Percentiles rank a stretch among this genome's conserved stretches.
Evolutionary conservation across 306 rosid genomes (phyloP).

Genomic region (Malus asiatica): DNA sequence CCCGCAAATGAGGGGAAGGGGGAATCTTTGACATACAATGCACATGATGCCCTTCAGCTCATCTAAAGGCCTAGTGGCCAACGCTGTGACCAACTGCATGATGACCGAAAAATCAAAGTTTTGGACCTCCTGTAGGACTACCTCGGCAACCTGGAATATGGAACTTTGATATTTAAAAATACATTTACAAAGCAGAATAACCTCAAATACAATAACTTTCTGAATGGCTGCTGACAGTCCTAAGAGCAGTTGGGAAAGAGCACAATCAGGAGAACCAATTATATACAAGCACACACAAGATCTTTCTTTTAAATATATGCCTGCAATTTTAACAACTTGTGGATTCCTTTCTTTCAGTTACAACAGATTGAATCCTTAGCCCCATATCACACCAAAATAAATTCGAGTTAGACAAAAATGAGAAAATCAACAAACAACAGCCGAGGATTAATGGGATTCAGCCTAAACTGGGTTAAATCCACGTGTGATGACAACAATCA

Average conservation of each 20-base stretch:
- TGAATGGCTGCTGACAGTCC: neutral
- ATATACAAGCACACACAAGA: neutral
- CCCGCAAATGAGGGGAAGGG: slow-evolving; percentile 10
- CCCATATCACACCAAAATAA: too few relatives aligned
- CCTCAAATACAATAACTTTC: neutral
- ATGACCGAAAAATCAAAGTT: slow-evolving; percentile 70
- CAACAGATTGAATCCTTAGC: too few relatives aligned
- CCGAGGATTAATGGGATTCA: neutral
- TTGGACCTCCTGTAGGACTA: slow-evolving; percentile 76
- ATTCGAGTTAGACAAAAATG: neutral
- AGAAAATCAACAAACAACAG: neutral
- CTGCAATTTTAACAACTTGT: too few relatives aligned
- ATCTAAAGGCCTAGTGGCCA: slow-evolving; percentile 64
- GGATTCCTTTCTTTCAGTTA: too few relatives aligned
- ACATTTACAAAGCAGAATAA: neutral
- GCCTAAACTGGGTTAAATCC: neutral
- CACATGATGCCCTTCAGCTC: slow-evolving; percentile 76
- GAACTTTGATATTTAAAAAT: slow-evolving; percentile 10
- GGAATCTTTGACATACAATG: slow-evolving; percentile 51
- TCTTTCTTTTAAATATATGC: too few relatives aligned
- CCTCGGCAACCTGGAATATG: slow-evolving; percentile 79
- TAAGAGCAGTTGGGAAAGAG: neutral
- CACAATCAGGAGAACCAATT: neutral
- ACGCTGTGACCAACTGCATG: slow-evolving; percentile 77
- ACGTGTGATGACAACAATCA: neutral